Percentiles rank a stretch among this genome's conserved stretches.
phyloP scores from a whole-genome alignment of 306 rosid genomes.

The Cicer chorassanicum region DNA sequence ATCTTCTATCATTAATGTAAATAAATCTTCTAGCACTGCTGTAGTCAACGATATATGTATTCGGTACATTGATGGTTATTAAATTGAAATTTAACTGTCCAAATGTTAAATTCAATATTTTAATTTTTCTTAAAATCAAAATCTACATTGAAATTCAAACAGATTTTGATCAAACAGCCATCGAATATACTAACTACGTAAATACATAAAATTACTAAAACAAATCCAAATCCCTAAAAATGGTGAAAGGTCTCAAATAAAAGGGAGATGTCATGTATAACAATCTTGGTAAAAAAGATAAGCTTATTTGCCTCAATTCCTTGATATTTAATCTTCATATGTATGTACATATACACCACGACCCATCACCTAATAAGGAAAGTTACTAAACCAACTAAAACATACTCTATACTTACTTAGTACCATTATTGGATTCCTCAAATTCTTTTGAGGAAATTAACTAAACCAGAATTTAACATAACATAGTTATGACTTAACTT shows the following conservation, averaged over 20 bases:
- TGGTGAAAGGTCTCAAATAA: constrained; percentile 1
- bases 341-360: constrained; percentile 40
- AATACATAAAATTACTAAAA: too few species aligned
- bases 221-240: neutral
- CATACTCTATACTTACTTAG: constrained; percentile 16
- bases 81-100: too few species aligned
- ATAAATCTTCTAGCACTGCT: too few species aligned
- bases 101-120: too few species aligned
- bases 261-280: neutral
- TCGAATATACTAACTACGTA: too few species aligned
- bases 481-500: constrained; percentile 30
- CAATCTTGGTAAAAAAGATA: constrained; percentile 6
- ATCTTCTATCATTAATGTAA: too few species aligned
- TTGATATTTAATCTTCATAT: constrained; percentile 36
- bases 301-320: constrained; percentile 33
- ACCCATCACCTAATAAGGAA: constrained; percentile 27
- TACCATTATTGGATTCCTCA: constrained; percentile 36
- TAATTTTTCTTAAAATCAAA: too few species aligned
- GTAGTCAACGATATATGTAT: too few species aligned
- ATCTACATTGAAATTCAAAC: too few species aligned
- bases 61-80: too few species aligned
- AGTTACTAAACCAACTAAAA: constrained; percentile 30
- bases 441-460: constrained; percentile 19
- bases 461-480: constrained; percentile 39
- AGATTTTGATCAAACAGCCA: too few species aligned